Conservation (phyloP, 352 stramenopile species). For the Pythium phragmiticola region DNA sequence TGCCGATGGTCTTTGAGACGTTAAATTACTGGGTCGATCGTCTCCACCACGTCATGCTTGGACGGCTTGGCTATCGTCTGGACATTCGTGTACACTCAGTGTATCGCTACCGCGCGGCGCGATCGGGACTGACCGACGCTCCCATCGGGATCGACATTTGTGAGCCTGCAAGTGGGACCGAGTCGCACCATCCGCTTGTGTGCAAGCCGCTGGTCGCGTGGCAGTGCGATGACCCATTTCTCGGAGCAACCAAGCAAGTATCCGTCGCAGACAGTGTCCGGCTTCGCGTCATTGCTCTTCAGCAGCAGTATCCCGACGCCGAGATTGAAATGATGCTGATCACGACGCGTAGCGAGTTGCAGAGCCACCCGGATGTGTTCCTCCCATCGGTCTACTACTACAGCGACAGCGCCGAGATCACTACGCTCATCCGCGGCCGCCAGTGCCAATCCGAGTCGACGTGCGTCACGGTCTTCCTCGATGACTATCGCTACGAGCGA, state of each 20-base stretch:
- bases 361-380: neutral
- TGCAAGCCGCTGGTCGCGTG: slow-evolving; percentile 13
- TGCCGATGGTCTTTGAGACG: slow-evolving; percentile 9
- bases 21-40: slow-evolving; percentile 23
- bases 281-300: slow-evolving; percentile 7
- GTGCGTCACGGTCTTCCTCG: slow-evolving; percentile 20
- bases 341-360: neutral
- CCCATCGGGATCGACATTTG: neutral
- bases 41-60: slow-evolving; percentile 20
- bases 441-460: neutral
- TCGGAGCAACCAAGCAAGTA: neutral
- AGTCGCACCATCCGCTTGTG: neutral
- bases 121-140: neutral
- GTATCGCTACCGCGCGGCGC: neutral
- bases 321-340: slow-evolving; percentile 10
- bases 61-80: neutral
- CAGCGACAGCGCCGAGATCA: slow-evolving; percentile 22
- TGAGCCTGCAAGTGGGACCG: neutral
- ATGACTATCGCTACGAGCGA: slow-evolving; percentile 33
- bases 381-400: slow-evolving; percentile 12
- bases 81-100: slow-evolving; percentile 7
- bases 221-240: slow-evolving; percentile 10
- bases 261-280: slow-evolving; percentile 9
- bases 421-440: slow-evolving; percentile 16
- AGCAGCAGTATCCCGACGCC: slow-evolving; percentile 4